Evolutionary conservation across 2,329 filamentous ascomycete species (phyloP).

Genomic region (Claviceps paspali): DNA sequence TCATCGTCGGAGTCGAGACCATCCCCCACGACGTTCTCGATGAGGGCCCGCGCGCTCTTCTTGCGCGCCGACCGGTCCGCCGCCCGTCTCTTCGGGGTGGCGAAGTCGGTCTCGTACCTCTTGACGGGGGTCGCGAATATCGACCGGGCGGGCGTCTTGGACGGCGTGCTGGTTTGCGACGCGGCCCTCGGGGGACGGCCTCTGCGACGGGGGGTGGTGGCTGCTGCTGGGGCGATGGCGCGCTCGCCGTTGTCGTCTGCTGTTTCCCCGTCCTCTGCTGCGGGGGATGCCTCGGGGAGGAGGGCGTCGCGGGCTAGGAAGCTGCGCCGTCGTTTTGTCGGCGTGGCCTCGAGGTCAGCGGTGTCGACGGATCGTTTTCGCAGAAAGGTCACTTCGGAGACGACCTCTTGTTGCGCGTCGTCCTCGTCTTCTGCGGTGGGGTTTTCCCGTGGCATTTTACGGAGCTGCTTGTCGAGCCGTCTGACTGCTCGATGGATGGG

Average conservation of each 20-base stretch:
- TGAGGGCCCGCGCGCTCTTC: constrained; percentile 66
- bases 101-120: constrained; percentile 16
- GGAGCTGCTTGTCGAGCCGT: no score
- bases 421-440: no score
- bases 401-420: no score
- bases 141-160: constrained; percentile 12
- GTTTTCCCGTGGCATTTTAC: constrained; percentile 4
- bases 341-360: constrained; percentile 14
- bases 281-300: constrained; percentile 1
- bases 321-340: constrained; percentile 18
- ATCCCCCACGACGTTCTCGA: constrained; percentile 53
- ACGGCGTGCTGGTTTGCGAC: constrained; percentile 16
- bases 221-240: not conserved
- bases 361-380: constrained; percentile 14
- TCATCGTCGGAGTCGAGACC: constrained; percentile 55
- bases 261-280: constrained; percentile 5
- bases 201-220: constrained; percentile 18
- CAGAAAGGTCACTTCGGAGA: constrained; percentile 1
- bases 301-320: constrained; percentile 4
- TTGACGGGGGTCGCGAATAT: constrained; percentile 25
- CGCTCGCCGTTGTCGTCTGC: constrained; percentile 1
- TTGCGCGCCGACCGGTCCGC: constrained; percentile 74
- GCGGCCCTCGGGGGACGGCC: constrained; percentile 16
- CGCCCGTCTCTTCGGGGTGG: constrained; percentile 51
- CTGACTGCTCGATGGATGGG: no score